Evolutionary conservation across 148 eudicot species (phyloP), one percentile per base, ranked within the genome.

Genomic region (Chenopodium formosanum): DNA sequence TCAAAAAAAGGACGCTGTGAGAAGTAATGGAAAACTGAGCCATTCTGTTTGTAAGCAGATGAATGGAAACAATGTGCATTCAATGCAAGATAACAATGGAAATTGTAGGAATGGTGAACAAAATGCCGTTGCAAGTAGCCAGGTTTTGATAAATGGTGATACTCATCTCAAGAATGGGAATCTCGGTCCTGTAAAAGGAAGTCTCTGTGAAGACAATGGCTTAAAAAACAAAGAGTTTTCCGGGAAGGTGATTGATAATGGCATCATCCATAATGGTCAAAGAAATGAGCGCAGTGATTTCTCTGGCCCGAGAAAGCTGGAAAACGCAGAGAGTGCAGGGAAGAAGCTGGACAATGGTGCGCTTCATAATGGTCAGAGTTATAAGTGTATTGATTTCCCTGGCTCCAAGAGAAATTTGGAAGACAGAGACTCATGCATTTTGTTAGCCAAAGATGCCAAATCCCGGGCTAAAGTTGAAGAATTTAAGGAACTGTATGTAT

Each of bases 401-500:
- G 86, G 86, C 22, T 46, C 32, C 75, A 73, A 91, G 86, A 90
- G 94, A 80, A 95, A 95, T 83, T 78, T 82, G 60, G 85, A 67
- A 79, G 90, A 87, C 70, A 80, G 81, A 71, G 86, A 82, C 74
- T 70, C 89, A 2, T 89, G 91, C 87, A 83, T 84, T 75, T 89
- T 90, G 86, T 81, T 89, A n/a, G 90, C 91, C 3, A 84, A 85
- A 82, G 95, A 90, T 84, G 80, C 86, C 77, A 58, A 86, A 74
- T 90, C 91, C 40, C 85, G 40, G 83, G 83, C 86, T 71, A 83
- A 81, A 82, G 84, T 92, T 78, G 90, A 90, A 79, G 86, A 88
- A 23, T 88, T 94, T 67, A 94, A 89, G 88, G 86, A 88, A 91
- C 37, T 60, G 99, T 96, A 94, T 48, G 97, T 88, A 76, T 52